Evolutionary conservation across 345 rosid genomes (phyloP).

Genomic region (Abelmoschus esculentus): DNA sequence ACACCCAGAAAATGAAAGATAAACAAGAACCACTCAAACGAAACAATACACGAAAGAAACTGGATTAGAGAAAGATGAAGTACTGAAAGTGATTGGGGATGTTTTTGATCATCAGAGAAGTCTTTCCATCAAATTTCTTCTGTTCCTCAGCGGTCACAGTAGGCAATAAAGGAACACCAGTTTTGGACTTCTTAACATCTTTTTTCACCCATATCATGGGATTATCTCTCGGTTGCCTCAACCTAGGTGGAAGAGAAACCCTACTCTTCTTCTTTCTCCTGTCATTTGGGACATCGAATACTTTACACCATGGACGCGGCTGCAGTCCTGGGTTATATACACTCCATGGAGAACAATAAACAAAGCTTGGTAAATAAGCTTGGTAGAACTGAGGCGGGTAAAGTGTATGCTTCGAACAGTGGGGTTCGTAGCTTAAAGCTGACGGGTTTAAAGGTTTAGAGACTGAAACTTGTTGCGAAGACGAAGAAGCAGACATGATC

Average conservation of each 20-base stretch:
- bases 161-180: neutral
- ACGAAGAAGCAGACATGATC: neutral
- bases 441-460: neutral
- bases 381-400: neutral
- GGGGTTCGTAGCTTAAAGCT: neutral
- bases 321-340: neutral
- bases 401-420: neutral
- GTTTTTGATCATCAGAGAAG: slow-evolving; percentile 40
- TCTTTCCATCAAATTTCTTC: slow-evolving; percentile 6
- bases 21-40: neutral
- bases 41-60: neutral
- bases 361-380: neutral
- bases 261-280: neutral
- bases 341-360: neutral
- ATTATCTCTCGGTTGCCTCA: neutral
- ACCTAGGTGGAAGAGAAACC: neutral
- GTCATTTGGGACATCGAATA: neutral
- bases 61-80: neutral
- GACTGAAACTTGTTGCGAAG: no score
- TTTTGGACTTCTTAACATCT: neutral
- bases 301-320: neutral
- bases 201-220: neutral
- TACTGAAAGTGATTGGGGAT: slow-evolving; percentile 40
- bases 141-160: neutral
- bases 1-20: neutral